Evolutionary conservation across 768 basidiomycete species (phyloP).

Genomic region (Lanmaoa rubissima): DNA sequence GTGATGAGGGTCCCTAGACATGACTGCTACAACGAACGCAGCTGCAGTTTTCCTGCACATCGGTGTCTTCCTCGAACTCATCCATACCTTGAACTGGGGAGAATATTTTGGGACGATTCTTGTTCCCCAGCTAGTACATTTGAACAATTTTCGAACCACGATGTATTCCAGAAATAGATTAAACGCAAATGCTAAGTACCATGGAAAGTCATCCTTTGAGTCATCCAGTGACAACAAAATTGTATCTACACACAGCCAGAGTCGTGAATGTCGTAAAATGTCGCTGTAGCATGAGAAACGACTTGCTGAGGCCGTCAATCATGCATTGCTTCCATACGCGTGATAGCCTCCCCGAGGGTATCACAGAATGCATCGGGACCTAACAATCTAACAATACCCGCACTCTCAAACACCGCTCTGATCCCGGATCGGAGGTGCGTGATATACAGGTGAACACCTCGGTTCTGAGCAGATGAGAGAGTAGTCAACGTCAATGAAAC

Average conservation of each 20-base stretch:
- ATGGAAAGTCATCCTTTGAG: too few relatives aligned
- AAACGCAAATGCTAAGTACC: too few relatives aligned
- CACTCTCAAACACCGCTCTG: conserved; percentile 40
- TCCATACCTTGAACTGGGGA: too few relatives aligned
- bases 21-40: too few relatives aligned
- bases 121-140: too few relatives aligned
- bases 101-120: too few relatives aligned
- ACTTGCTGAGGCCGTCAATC: background rate
- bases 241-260: background rate
- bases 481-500: background rate
- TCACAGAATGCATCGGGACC: conserved; percentile 45
- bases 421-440: conserved; percentile 43
- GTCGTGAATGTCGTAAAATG: background rate
- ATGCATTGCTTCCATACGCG: conserved; percentile 31
- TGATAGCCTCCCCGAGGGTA: conserved; percentile 43
- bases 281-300: background rate
- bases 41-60: too few relatives aligned
- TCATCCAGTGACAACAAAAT: too few relatives aligned
- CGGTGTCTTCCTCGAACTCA: too few relatives aligned
- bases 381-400: conserved; percentile 42
- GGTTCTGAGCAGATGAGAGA: conserved; percentile 30
- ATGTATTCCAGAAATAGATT: too few relatives aligned
- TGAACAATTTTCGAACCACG: too few relatives aligned
- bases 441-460: conserved; percentile 45
- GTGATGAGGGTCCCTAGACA: background rate